Base-by-base conservation (phyloP, 2,329 filamentous ascomycete species). In the Corniculantispora saksenae region DNA sequence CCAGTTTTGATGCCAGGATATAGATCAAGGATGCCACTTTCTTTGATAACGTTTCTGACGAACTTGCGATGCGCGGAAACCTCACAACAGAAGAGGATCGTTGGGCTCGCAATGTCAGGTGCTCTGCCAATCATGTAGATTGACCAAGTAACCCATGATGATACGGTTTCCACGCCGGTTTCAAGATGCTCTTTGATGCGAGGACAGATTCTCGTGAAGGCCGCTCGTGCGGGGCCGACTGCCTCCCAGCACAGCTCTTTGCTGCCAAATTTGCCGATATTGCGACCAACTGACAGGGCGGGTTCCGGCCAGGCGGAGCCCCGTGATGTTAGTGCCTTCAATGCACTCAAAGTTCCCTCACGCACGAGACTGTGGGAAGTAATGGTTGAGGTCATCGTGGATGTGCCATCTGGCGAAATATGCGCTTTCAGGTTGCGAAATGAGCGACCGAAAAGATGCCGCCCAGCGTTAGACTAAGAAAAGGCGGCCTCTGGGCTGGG, bases 171-270 rank as follows among this genome's bases (percentile, higher is more conserved):
- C n/a, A 55, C 53, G 32, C 53, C 53, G 7, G 19, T 55, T 23
- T 55, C 53, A 21, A 55, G 53, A 55, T 55, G 32, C n/a, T 55
- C 53, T 19, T 55, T 55, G 53, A 55, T 23, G 32, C 53, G 53
- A 6, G 53, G 53, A 23, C n/a, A 40, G 6, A 55, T 55, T 17
- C 25, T 55, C 19, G 1, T 40, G 13, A 55, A 55, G 19, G 32
- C 10, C 8, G 23, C 32, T 15, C 53, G 53, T 17, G 53, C 53
- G 32, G 53, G 32, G 12, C 53, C 53, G 32, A 55, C 53, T 21
- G 53, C 53, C 53, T 55, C 53, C 53, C 53, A 55, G 32, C 53
- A 55, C 6, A 55, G 32, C 32, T 25, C 53, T n/a, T 55, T 55
- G 53, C 53, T 29, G 12, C 48, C 53, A 25, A 55, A 25, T 21